Base-by-base conservation (phyloP, 768 basidiomycete species). In the Exidia glandulosa region DNA sequence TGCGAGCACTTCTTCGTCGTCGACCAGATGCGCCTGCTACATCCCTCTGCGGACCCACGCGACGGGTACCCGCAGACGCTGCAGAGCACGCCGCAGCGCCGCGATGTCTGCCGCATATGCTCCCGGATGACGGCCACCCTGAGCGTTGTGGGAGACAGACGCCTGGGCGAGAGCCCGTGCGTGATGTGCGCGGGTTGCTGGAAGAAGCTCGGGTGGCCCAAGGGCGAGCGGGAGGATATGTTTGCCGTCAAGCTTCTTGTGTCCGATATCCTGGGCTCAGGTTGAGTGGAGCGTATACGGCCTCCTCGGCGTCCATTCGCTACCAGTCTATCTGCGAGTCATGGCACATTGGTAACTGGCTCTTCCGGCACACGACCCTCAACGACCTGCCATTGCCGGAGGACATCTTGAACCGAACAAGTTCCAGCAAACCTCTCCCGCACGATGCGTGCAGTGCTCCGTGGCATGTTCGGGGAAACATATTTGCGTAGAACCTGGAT, bases 1-100 rank as follows among this genome's bases (percentile, higher is more conserved):
- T 93, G 90, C 66, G 88, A 91, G 64, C 90, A 93, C 66, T 88
- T 85, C 68, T 64, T 90, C 25, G 79, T 86, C 25, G 63, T 93
- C 37, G 83, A 89, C 61, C 79, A 87, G 63, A 84, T 93, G 61
- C 79, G 91, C 63, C 69, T 85, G 23, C 73, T 77, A 32, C 84
- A 88, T 65, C 71, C 76, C 3, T n/a, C n/a, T n/a, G 71, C 78
- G 1, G 90, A 92, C 67, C 76, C 77, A 1, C 66, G 63, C 1
- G 70, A 73, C 13, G 82, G 80, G 1, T 92, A 87, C 69, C 89
- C 90, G 2, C 70, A 89, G 10, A 87, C 82, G 0, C 70, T 82
- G 12, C 83, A 88, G 63, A 75, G 84, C 13, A 81, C 85, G 0
- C 87, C 88, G 2, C 70, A 31, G 27, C 10, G 13, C 79, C 16